A percentile compares a stretch with the other conserved stretches of the same genome.
phyloP scores from a whole-genome alignment of 305 asterid species.

The Fraxinus velutina region DNA sequence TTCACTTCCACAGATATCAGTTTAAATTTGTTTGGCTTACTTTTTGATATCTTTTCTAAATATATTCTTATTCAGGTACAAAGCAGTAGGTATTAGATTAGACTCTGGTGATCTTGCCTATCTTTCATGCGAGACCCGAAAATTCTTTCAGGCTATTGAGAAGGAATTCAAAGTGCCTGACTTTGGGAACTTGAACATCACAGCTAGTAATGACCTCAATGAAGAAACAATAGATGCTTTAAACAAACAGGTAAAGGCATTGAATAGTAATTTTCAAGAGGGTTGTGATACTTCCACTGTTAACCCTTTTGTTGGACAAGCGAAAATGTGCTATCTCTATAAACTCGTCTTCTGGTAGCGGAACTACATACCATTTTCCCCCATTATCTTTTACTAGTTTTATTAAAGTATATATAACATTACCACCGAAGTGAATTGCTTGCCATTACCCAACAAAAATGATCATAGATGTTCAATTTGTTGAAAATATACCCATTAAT shows the following conservation, averaged over 20 bases:
- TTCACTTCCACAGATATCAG: background rate
- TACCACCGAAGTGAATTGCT: background rate
- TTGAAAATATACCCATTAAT: background rate
- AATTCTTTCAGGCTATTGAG: slow-evolving; percentile 66
- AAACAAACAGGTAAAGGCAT: slow-evolving; percentile 78
- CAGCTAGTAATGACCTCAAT: slow-evolving; percentile 97
- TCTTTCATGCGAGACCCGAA: slow-evolving; percentile 73
- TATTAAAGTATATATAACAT: background rate
- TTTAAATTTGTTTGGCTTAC: background rate
- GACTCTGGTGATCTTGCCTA: slow-evolving; percentile 99
- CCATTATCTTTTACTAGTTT: background rate
- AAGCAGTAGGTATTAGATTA: slow-evolving; percentile 81
- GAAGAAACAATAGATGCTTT: slow-evolving; percentile 96
- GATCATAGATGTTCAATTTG: background rate
- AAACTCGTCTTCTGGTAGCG: background rate
- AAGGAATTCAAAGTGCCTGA: slow-evolving; percentile 62
- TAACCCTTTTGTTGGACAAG: background rate
- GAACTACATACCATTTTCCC: background rate
- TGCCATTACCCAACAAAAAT: background rate
- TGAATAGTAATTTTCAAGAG: background rate
- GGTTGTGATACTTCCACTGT: background rate
- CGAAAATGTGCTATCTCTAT: background rate
- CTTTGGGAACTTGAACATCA: slow-evolving; percentile 70
- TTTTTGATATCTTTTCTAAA: slow-evolving; percentile 14
- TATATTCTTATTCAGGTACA: slow-evolving; percentile 57